Base-by-base conservation (phyloP, 2,329 filamentous ascomycete species). In the Penicillium brevicompactum region DNA sequence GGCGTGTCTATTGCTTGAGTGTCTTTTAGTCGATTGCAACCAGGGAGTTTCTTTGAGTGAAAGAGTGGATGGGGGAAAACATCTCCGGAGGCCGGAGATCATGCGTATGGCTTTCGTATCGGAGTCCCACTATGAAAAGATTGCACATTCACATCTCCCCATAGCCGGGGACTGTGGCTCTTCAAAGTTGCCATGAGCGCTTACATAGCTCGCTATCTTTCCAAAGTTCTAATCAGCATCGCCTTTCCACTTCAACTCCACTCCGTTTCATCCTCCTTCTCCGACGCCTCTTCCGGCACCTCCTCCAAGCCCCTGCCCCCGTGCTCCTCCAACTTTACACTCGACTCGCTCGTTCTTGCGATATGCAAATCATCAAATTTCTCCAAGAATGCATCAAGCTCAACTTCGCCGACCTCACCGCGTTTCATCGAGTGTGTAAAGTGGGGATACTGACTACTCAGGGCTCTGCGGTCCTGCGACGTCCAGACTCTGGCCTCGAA, bases 391-490 rank as follows among this genome's bases (percentile, higher is more conserved):
- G 40, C 22, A 30, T 61, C 54, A 27, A 64, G 32, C 18, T 58
- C 52, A 24, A 59, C 34, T 2, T 56, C 49, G 9, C 57, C 48
- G 2, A 48, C 31, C 11, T 53, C 24, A 7, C 22, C 49, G 5
- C 48, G 42, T 22, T 55, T 57, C 6, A 56, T 42, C 8, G 47
- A 50, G n/a, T 58, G 48, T 5, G 54, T 45, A 46, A 61, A 62
- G 49, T 62, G 63, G 2, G 62, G 60, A 30, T 64, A 65, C 14
- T 58, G 55, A 45, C 61, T 63, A 31, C 53, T 62, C n/a, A 67
- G 42, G 6, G 40, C 38, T 44, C 52, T 54, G 6, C 47, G 42
- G 22, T 64, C 58, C 34, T 53, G 51, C 5, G 34, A 14, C 7
- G 50, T 53, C 65, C 65, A 67, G 6, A 42, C 18, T 9, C 49